A percentile compares a stretch with the other conserved stretches of the same genome.
Evolutionary conservation across 164 flowering plant species (phyloP).

Genomic region (Kingdonia uniflora): DNA sequence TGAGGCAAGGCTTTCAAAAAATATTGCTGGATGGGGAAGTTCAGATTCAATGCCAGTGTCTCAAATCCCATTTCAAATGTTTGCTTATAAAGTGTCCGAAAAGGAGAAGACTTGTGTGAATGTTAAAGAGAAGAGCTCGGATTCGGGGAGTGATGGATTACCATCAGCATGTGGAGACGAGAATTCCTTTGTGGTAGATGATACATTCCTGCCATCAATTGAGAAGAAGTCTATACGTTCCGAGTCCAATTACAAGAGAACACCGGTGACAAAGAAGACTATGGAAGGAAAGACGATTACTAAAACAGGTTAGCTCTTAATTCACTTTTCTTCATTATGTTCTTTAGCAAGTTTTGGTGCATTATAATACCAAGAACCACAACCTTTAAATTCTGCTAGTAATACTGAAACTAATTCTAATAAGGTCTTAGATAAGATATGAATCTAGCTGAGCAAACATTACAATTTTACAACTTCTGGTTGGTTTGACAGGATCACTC

Average conservation of each 20-base stretch:
- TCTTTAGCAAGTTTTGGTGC: background rate
- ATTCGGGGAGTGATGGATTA: conserved; percentile 57
- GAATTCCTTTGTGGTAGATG: conserved; percentile 23
- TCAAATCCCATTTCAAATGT: conserved; percentile 81
- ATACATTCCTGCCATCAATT: conserved; percentile 17
- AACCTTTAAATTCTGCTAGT: too few species aligned
- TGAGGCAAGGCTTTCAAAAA: conserved; percentile 38
- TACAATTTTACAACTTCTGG: too few species aligned
- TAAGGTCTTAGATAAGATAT: background rate
- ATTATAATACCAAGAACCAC: background rate
- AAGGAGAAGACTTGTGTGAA: conserved; percentile 33
- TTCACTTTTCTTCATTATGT: background rate
- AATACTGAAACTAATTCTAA: background rate
- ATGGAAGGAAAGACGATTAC: conserved; percentile 24
- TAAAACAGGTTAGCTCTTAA: conserved; percentile 30
- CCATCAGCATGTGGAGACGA: conserved; percentile 47
- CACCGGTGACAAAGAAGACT: conserved; percentile 19
- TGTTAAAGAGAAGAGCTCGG: conserved; percentile 33
- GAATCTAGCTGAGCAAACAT: background rate
- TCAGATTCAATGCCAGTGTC: conserved; percentile 26
- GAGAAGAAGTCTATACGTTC: conserved; percentile 20
- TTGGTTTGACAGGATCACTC: conserved; percentile 25
- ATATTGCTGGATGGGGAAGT: conserved; percentile 20
- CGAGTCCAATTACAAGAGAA: conserved; percentile 23
- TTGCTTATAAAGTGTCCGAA: conserved; percentile 54